Evolutionary conservation across 768 basidiomycete genomes (phyloP).

Genomic region (Lactarius deliciosus): DNA sequence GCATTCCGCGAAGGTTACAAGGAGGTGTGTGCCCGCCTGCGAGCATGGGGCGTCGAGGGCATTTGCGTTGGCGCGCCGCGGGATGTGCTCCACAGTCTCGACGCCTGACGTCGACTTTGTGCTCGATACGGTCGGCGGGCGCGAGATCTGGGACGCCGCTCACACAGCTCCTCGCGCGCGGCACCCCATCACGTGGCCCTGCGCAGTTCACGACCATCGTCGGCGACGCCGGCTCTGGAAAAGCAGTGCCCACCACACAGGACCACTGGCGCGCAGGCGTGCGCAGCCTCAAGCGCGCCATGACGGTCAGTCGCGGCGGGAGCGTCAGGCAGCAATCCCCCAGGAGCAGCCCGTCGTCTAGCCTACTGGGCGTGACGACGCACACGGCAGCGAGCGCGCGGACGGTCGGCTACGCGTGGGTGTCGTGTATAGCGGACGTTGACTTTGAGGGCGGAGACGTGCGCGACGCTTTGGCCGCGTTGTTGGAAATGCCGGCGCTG

Average conservation of each 20-base stretch:
- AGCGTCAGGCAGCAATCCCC: background rate
- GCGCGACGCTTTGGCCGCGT: slow-evolving; percentile 47
- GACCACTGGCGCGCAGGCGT: slow-evolving; percentile 75
- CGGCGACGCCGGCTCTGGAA: slow-evolving; percentile 61
- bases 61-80: slow-evolving; percentile 64
- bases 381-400: slow-evolving; percentile 32
- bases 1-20: slow-evolving; percentile 29
- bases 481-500: slow-evolving; percentile 41
- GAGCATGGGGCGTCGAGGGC: slow-evolving; percentile 74
- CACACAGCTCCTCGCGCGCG: slow-evolving; percentile 52
- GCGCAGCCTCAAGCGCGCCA: slow-evolving; percentile 50
- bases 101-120: slow-evolving; percentile 74
- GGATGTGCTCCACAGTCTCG: slow-evolving; percentile 54
- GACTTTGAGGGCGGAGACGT: slow-evolving; percentile 83
- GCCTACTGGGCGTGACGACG: slow-evolving; percentile 9
- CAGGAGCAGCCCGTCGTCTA: background rate
- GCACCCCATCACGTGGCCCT: slow-evolving; percentile 33
- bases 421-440: slow-evolving; percentile 75
- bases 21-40: slow-evolving; percentile 47
- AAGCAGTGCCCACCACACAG: slow-evolving; percentile 64
- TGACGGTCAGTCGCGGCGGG: slow-evolving; percentile 25
- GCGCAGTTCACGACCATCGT: slow-evolving; percentile 78
- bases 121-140: slow-evolving; percentile 81
- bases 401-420: slow-evolving; percentile 77
- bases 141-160: slow-evolving; percentile 74